These are phyloP conservation scores for Vaccinium corymbosum DNA, from an alignment of 148 eudicot genomes.

Conservation along the genomic window DNA sequence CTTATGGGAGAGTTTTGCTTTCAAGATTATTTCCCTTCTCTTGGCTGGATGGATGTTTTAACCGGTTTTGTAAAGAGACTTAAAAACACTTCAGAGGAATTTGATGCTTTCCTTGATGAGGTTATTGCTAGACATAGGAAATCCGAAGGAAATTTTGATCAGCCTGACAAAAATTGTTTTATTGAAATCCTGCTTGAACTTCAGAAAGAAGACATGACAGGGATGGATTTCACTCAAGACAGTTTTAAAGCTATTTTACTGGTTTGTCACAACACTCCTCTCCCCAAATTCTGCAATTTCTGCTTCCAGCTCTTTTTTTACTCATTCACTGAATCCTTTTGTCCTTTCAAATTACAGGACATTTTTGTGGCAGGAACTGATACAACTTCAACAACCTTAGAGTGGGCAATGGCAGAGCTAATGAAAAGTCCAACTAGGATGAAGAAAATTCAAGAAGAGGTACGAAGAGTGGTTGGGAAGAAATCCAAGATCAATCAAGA, in stretches of 20 bases:
- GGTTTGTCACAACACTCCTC: neutral
- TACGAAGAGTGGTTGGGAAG: slow-evolving; percentile 8
- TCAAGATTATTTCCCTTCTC: neutral
- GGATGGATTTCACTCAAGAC: neutral
- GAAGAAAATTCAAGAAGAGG: slow-evolving; percentile 18
- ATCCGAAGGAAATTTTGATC: neutral
- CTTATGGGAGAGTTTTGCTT: neutral
- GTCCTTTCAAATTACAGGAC: neutral
- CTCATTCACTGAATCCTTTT: neutral
- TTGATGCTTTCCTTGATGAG: slow-evolving; percentile 5
- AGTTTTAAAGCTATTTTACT: neutral
- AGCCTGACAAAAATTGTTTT: neutral
- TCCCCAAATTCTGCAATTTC: neutral
- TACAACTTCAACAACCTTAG: slow-evolving; percentile 5
- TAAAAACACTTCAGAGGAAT: neutral
- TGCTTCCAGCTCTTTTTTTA: neutral
- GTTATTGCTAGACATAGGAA: neutral
- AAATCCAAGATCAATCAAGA: neutral
- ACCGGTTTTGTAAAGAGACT: slow-evolving; percentile 1
- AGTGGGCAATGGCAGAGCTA: slow-evolving; percentile 21
- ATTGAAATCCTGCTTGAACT: neutral
- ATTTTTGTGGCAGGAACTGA: slow-evolving; percentile 19
- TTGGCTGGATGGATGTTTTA: slow-evolving; percentile 8
- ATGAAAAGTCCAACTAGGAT: slow-evolving; percentile 1
- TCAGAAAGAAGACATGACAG: neutral